Conservation (phyloP, 257 asterid species). For the Voacanga thouarsii region DNA sequence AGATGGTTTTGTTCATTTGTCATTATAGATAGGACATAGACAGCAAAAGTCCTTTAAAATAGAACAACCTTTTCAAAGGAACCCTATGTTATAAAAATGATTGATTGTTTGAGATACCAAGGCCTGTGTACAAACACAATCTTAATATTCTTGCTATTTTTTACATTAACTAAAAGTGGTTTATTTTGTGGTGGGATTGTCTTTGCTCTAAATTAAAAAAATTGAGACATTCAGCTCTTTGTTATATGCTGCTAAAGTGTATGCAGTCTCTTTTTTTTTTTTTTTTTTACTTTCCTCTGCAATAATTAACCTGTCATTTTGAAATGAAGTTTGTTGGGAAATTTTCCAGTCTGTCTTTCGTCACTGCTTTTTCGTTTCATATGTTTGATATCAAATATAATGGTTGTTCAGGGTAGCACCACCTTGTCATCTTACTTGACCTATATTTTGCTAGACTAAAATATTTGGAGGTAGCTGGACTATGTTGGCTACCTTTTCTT, state of each 20-base stretch:
- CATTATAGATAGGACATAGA: too few species aligned
- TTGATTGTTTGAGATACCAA: background rate
- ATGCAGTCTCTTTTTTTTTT: background rate
- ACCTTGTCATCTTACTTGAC: background rate
- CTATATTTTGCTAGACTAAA: background rate
- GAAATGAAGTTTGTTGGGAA: background rate
- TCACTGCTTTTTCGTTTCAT: background rate
- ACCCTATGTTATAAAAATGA: too few species aligned
- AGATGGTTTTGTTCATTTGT: too few species aligned
- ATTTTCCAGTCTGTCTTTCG: background rate
- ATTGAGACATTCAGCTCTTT: background rate
- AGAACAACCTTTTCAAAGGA: too few species aligned
- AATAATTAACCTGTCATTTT: background rate
- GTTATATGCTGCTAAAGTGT: background rate
- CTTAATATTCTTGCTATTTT: background rate
- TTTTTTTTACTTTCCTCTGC: background rate
- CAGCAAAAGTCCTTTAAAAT: too few species aligned
- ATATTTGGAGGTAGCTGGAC: background rate
- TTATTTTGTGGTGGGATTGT: background rate
- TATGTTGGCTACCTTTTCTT: background rate
- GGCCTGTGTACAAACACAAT: background rate
- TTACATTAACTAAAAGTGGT: background rate
- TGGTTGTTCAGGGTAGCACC: background rate
- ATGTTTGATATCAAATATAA: background rate
- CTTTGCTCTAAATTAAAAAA: background rate